A percentile compares a stretch with the other conserved stretches of the same genome.
Conservation (phyloP, 179 eudicot species). For the Beta corolliflora region DNA sequence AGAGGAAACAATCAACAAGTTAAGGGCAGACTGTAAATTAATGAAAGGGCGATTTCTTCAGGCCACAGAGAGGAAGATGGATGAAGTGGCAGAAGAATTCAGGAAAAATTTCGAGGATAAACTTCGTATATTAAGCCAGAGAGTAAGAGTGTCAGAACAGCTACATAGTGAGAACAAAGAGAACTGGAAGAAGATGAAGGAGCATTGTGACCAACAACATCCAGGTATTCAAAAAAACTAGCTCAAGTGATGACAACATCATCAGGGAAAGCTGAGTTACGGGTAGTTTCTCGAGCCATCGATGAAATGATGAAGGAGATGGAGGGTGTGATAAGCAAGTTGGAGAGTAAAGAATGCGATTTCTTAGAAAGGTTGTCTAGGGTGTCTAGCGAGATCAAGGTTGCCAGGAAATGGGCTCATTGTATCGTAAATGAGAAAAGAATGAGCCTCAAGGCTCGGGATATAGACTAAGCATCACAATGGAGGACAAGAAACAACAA, state of each 20-base stretch:
- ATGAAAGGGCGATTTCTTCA: constrained; percentile 40
- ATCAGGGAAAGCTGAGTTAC: constrained; percentile 34
- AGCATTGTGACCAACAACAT: constrained; percentile 51
- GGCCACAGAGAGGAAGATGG: constrained; percentile 61
- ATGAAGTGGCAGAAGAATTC: constrained; percentile 66
- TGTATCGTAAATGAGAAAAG: constrained; percentile 47
- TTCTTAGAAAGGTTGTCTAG: constrained; percentile 53
- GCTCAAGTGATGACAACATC: not conserved
- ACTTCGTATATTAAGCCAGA: constrained; percentile 58
- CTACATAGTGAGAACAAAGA: constrained; percentile 72
- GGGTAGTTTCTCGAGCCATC: constrained; percentile 33
- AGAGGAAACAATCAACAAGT: constrained; percentile 43
- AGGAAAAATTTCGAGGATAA: constrained; percentile 68
- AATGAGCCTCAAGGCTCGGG: constrained; percentile 33
- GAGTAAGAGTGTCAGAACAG: constrained; percentile 84
- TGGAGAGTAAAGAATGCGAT: constrained; percentile 44
- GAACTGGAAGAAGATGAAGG: constrained; percentile 42
- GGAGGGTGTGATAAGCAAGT: constrained; percentile 38
- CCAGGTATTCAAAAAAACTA: constrained; percentile 35
- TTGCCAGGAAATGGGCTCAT: constrained; percentile 59
- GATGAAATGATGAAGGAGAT: constrained; percentile 37
- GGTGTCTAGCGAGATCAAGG: constrained; percentile 56
- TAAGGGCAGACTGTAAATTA: constrained; percentile 41
- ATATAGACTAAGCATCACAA: constrained; percentile 8
- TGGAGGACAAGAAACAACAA: constrained; percentile 54